Evolutionary conservation across 108 stramenopile species (phyloP).

Genomic region (Pseudonitzschia pungens): DNA sequence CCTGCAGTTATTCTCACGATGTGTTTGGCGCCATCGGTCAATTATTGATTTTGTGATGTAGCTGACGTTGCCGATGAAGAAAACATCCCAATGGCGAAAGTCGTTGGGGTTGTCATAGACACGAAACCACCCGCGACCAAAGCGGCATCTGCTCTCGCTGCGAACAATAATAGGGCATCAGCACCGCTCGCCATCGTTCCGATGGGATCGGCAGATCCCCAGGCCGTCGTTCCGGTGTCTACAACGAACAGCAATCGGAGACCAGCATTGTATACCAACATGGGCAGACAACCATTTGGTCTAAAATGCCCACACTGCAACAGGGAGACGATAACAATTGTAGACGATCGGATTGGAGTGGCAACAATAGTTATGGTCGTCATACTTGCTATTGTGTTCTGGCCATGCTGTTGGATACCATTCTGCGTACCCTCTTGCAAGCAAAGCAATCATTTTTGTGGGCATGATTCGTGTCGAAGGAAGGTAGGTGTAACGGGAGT

Average conservation of each 20-base stretch:
- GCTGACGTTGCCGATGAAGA: not conserved
- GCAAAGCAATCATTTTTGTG: conserved; percentile 25
- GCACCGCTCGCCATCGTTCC: not conserved
- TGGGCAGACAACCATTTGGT: conserved; percentile 18
- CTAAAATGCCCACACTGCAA: conserved; percentile 28
- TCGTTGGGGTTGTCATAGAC: not conserved
- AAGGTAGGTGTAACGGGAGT: conserved; percentile 23
- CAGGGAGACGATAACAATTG: conserved; percentile 18
- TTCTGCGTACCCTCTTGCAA: conserved; percentile 34
- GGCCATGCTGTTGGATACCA: conserved; percentile 48
- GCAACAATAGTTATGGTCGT: conserved; percentile 31
- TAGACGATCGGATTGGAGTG: conserved; percentile 10
- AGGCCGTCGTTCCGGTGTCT: not conserved
- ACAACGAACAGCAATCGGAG: too few relatives aligned
- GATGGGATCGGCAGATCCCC: not conserved
- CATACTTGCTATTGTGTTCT: conserved; percentile 32
- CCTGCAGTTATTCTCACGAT: too few relatives aligned
- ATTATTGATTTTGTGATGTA: too few relatives aligned
- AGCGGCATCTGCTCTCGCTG: too few relatives aligned
- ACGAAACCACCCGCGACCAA: not conserved
- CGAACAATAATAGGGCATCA: not conserved
- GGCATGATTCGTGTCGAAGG: conserved; percentile 20
- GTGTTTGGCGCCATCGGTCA: too few relatives aligned
- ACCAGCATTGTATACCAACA: not conserved
- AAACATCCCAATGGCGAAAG: not conserved